Evolutionary conservation across 371 early-diverging fungal species (phyloP).

Genomic region (Circinella minor): DNA sequence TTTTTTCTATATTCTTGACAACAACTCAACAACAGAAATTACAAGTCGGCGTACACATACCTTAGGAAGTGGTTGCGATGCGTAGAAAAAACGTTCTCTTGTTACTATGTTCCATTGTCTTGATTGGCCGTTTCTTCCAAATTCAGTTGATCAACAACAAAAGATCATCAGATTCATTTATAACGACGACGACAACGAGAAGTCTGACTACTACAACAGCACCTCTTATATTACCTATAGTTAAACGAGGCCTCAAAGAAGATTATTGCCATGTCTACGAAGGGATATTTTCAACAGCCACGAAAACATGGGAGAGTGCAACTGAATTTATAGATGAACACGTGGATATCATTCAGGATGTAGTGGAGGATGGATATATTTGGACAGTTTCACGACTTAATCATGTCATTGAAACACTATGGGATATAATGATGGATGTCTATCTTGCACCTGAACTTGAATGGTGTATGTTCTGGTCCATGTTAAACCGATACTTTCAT

Average conservation of each 20-base stretch:
- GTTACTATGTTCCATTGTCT: not conserved
- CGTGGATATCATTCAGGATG: slow-evolving; percentile 1
- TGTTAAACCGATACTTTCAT: not conserved
- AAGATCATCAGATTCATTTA: not conserved
- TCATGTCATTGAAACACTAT: not conserved
- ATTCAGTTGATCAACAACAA: not conserved
- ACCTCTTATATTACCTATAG: not conserved
- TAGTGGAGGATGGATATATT: slow-evolving; percentile 2
- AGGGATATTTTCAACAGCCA: slow-evolving; percentile 3
- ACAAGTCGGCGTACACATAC: no score
- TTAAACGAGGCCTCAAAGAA: slow-evolving; percentile 2
- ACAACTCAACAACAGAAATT: no score
- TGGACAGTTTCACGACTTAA: not conserved
- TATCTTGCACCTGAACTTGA: slow-evolving; percentile 9
- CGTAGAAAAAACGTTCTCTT: not conserved
- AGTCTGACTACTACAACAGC: not conserved
- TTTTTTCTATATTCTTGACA: no score
- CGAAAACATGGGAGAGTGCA: not conserved
- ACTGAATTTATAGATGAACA: not conserved
- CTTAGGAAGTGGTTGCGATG: not conserved
- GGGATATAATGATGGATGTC: slow-evolving; percentile 4
- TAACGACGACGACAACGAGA: not conserved
- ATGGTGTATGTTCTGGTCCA: slow-evolving; percentile 10
- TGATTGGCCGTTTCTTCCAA: not conserved
- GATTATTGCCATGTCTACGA: slow-evolving; percentile 5